Percentiles rank a stretch among this genome's conserved stretches.
Conservation (phyloP, 176 grass and related monocot species). For the Thinopyrum elongatum region DNA sequence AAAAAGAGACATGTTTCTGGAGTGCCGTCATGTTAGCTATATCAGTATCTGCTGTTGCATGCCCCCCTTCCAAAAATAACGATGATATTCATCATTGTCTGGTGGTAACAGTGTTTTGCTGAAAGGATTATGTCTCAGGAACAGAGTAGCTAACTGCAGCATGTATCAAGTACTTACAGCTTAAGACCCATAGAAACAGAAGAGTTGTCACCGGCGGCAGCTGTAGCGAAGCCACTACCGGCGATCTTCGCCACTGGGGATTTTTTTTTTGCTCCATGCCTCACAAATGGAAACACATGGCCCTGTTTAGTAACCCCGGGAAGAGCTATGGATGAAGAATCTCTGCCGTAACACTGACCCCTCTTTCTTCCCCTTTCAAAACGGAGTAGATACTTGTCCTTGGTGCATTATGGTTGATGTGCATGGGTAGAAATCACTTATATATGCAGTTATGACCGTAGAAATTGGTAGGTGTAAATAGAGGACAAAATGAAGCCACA, state of each 20-base stretch:
- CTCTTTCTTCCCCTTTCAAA: no score
- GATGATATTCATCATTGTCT: not conserved
- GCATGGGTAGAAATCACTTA: not conserved
- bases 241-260: not conserved
- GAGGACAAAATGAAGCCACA: not conserved
- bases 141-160: not conserved
- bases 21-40: constrained; percentile 51
- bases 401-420: not conserved
- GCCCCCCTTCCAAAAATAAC: not conserved
- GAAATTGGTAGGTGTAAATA: not conserved
- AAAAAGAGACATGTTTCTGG: constrained; percentile 70
- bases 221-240: not conserved
- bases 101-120: not conserved
- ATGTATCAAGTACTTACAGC: not conserved
- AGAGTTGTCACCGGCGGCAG: not conserved
- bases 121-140: not conserved
- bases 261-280: not conserved
- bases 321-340: not conserved
- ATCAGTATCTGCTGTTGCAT: not conserved
- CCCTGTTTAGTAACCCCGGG: not conserved
- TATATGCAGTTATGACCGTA: not conserved
- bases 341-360: not conserved
- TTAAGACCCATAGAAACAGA: constrained; percentile 14
- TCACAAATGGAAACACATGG: not conserved
- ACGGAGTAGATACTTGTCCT: not conserved